A percentile compares a stretch with the other conserved stretches of the same genome.
phyloP scores from a whole-genome alignment of 176 grass and related monocot species.

The Olyra latifolia region DNA sequence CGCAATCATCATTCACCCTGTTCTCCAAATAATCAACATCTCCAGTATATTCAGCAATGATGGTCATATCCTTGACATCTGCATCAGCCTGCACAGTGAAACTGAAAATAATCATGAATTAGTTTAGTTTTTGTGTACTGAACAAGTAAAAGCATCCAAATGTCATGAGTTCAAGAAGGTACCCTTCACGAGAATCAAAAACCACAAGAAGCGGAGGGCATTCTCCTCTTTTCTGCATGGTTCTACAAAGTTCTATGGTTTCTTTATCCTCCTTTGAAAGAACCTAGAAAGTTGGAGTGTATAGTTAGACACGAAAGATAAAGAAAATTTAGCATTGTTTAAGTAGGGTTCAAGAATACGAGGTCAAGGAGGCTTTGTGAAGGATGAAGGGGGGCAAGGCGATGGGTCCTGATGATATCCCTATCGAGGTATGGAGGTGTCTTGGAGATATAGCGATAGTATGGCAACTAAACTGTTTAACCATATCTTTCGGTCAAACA shows the following conservation, averaged over 20 bases:
- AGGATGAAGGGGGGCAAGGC: too few relatives aligned
- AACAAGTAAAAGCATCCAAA: constrained; percentile 18
- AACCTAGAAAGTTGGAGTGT: constrained; percentile 45
- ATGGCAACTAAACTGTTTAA: too few relatives aligned
- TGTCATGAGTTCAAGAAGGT: constrained; percentile 31
- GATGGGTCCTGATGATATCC: too few relatives aligned
- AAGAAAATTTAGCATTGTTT: neutral
- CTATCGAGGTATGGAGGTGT: too few relatives aligned
- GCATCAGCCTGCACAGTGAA: constrained; percentile 92
- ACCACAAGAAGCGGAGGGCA: constrained; percentile 84
- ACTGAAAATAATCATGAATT: constrained; percentile 45
- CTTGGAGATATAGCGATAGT: too few relatives aligned
- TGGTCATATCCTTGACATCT: constrained; percentile 81
- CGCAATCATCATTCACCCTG: constrained; percentile 62
- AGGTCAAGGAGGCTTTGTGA: too few relatives aligned
- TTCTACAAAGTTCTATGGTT: constrained; percentile 69
- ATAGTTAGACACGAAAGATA: constrained; percentile 16
- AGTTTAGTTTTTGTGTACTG: constrained; percentile 1
- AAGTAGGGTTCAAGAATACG: too few relatives aligned
- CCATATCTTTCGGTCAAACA: too few relatives aligned
- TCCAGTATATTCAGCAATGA: constrained; percentile 72
- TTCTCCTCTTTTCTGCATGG: constrained; percentile 76
- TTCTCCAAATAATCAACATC: constrained; percentile 87
- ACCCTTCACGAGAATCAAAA: constrained; percentile 76
- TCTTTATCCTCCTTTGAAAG: constrained; percentile 78